phyloP scores from a whole-genome alignment of 371 early-diverging fungal genomes.

The Smittium mucronatum region DNA sequence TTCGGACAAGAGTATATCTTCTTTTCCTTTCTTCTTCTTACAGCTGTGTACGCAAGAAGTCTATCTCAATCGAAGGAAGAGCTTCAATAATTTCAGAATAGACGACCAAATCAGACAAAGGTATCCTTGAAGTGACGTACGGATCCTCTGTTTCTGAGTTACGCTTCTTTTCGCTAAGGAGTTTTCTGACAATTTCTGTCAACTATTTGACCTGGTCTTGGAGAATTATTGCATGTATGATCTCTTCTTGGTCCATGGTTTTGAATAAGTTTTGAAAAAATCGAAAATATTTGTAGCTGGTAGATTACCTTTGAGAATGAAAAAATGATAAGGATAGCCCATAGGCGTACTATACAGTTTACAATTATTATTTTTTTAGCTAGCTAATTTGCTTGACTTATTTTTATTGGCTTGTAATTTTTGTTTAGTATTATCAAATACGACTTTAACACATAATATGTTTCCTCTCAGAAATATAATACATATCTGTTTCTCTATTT shows the following conservation, averaged over 20 bases:
- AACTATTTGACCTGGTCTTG: not conserved
- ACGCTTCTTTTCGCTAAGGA: not conserved
- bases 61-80: slow-evolving; percentile 6
- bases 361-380: not conserved
- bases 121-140: not conserved
- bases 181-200: not conserved
- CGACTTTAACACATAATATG: too few relatives aligned
- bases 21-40: not conserved
- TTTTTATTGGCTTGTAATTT: too few relatives aligned
- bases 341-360: not conserved
- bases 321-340: not conserved
- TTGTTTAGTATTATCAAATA: too few relatives aligned
- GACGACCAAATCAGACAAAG: not conserved
- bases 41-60: not conserved
- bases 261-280: not conserved
- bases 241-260: not conserved
- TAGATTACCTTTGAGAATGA: not conserved
- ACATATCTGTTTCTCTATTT: too few relatives aligned
- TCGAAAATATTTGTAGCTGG: not conserved
- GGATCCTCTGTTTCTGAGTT: not conserved
- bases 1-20: not conserved
- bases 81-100: not conserved
- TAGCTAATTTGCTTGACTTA: not conserved
- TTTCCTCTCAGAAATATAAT: too few relatives aligned
- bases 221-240: not conserved